A percentile compares a stretch with the other conserved stretches of the same genome.
phyloP scores from a whole-genome alignment of 2,329 filamentous ascomycete genomes.

The Capronia epimyces region DNA sequence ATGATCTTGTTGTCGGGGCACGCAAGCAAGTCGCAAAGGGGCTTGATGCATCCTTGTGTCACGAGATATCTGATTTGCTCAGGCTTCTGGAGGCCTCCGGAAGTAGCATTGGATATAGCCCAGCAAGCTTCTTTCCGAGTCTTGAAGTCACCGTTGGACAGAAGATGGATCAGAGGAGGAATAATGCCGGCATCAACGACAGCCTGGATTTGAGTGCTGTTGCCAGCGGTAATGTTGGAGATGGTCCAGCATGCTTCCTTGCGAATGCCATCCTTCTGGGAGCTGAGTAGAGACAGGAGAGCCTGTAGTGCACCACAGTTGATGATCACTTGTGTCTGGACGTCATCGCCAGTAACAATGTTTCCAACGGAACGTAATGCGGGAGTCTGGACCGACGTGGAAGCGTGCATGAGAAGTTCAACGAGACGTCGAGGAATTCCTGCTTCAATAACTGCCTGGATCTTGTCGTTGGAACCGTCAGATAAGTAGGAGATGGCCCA shows the following conservation, averaged over 20 bases:
- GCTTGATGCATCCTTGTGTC: slow-evolving; percentile 89
- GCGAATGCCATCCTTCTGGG: slow-evolving; percentile 95
- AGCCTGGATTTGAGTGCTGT: slow-evolving; percentile 94
- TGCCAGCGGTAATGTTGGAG: slow-evolving; percentile 96
- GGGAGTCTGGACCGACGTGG: slow-evolving; percentile 95
- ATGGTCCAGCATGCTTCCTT: slow-evolving; percentile 99
- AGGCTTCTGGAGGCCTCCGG: slow-evolving; percentile 94
- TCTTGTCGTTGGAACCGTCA: slow-evolving; percentile 97
- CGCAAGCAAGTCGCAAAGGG: slow-evolving; percentile 85
- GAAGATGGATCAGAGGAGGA: slow-evolving; percentile 87
- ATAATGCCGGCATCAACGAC: slow-evolving; percentile 97
- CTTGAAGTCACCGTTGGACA: slow-evolving; percentile 97
- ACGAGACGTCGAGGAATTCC: slow-evolving; percentile 94
- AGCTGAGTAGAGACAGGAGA: slow-evolving; percentile 88
- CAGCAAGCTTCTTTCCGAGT: slow-evolving; percentile 98
- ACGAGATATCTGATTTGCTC: slow-evolving; percentile 98
- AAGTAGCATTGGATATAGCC: slow-evolving; percentile 98
- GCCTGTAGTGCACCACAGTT: slow-evolving; percentile 93
- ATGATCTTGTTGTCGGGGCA: slow-evolving; percentile 99
- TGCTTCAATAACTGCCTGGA: slow-evolving; percentile 96
- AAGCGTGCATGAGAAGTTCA: slow-evolving; percentile 95
- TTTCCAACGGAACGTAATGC: slow-evolving; percentile 96
- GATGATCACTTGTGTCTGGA: slow-evolving; percentile 98
- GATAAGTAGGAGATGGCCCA: slow-evolving; percentile 99
- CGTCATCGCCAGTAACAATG: slow-evolving; percentile 96